These are phyloP conservation scores for Thermothelomyces thermophilus DNA, from an alignment of 2,329 filamentous ascomycete genomes.

Conservation along the genomic window DNA sequence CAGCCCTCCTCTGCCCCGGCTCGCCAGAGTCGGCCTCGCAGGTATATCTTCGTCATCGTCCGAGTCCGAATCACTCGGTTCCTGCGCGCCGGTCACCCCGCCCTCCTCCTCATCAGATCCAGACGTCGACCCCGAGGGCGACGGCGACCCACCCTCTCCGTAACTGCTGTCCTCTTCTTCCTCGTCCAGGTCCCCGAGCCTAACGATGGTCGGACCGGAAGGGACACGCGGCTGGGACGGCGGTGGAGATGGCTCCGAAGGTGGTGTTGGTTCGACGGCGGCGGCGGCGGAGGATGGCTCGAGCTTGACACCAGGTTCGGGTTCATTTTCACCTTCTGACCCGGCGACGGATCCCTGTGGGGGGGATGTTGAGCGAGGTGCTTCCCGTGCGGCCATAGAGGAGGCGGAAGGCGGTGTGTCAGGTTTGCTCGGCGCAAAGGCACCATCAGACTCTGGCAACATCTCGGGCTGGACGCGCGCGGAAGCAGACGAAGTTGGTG, in stretches of 20 bases:
- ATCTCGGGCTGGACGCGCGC: background rate
- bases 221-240: conserved; percentile 16
- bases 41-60: conserved; percentile 25
- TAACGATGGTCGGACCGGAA: conserved; percentile 30
- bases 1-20: background rate
- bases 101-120: background rate
- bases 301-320: background rate
- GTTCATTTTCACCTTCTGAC: background rate
- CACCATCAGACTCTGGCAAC: too few species aligned
- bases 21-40: conserved; percentile 2
- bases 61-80: conserved; percentile 19
- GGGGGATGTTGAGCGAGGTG: conserved; percentile 1
- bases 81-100: conserved; percentile 6
- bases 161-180: conserved; percentile 16
- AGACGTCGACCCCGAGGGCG: background rate
- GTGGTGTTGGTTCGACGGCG: background rate
- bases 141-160: background rate
- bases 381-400: background rate
- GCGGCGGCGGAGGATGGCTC: background rate
- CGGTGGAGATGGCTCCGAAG: background rate
- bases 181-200: conserved; percentile 27
- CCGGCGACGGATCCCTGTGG: too few species aligned
- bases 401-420: too few species aligned
- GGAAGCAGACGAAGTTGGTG: too few species aligned
- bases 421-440: too few species aligned